Conservation (phyloP, 257 asterid species). For the Gentiana straminea region DNA sequence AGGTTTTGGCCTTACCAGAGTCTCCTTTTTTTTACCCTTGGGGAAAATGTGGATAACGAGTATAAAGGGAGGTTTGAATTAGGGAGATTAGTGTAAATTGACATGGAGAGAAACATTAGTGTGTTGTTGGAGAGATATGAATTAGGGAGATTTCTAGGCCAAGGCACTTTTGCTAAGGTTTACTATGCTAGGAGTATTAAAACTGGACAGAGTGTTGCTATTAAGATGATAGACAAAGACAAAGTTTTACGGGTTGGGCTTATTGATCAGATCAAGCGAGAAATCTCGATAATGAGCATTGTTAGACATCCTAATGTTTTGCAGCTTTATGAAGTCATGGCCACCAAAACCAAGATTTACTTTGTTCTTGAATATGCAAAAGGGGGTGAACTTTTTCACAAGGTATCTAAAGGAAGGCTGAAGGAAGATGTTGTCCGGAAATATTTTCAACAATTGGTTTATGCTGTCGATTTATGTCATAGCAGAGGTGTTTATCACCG, state of each 20-base stretch:
- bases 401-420: constrained; percentile 56
- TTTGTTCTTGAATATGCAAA: constrained; percentile 70
- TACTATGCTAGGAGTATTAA: constrained; percentile 42
- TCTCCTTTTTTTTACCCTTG: constrained; percentile 13
- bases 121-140: constrained; percentile 63
- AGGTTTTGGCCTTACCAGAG: constrained; percentile 16
- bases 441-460: constrained; percentile 50
- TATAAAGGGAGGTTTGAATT: not conserved
- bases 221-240: constrained; percentile 66
- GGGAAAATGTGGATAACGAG: constrained; percentile 16
- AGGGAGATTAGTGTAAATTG: constrained; percentile 7
- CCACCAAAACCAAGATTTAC: constrained; percentile 71
- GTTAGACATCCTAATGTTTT: constrained; percentile 61
- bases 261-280: constrained; percentile 58
- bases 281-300: constrained; percentile 59
- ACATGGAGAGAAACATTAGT: constrained; percentile 38
- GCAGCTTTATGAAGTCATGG: constrained; percentile 77
- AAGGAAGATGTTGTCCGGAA: constrained; percentile 50
- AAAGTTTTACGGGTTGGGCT: constrained; percentile 44
- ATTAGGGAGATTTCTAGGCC: constrained; percentile 68
- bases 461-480: constrained; percentile 80
- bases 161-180: constrained; percentile 82
- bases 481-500: constrained; percentile 80
- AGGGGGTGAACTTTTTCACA: constrained; percentile 77
- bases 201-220: constrained; percentile 67